Conservation (phyloP, 805 yeast species). For the Ogataea glucozyma region DNA sequence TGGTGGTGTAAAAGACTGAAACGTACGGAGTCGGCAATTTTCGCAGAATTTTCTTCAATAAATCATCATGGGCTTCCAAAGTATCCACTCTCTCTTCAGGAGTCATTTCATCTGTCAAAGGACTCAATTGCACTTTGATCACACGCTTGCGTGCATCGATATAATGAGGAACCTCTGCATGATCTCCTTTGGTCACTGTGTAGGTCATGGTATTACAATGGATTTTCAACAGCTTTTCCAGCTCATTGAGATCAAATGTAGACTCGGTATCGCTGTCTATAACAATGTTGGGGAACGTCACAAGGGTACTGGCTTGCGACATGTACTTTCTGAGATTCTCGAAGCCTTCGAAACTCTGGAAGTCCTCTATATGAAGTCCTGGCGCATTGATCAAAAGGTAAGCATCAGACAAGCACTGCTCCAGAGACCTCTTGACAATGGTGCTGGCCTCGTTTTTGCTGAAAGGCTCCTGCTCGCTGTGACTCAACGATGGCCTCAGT, state of each 20-base stretch:
- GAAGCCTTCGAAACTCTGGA: conserved; percentile 44
- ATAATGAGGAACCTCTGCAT: conserved; percentile 53
- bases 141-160: conserved; percentile 65
- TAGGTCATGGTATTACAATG: conserved; percentile 55
- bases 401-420: conserved; percentile 54
- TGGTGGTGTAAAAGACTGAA: conserved; percentile 59
- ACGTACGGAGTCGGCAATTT: conserved; percentile 74
- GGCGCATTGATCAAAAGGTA: conserved; percentile 58
- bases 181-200: conserved; percentile 38
- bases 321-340: conserved; percentile 51
- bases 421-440: conserved; percentile 25
- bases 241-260: conserved; percentile 40
- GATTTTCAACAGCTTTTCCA: conserved; percentile 43
- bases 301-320: conserved; percentile 57
- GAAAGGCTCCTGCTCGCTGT: conserved; percentile 35
- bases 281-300: conserved; percentile 55
- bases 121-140: conserved; percentile 57
- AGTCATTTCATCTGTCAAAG: conserved; percentile 43
- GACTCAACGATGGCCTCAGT: conserved; percentile 30
- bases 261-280: conserved; percentile 34
- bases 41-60: conserved; percentile 56
- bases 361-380: conserved; percentile 50
- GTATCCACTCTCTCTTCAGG: conserved; percentile 40
- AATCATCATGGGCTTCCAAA: conserved; percentile 31
- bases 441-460: conserved; percentile 25